A percentile compares a stretch with the other conserved stretches of the same genome.
Evolutionary conservation across 2,329 filamentous ascomycete genomes (phyloP).

Genomic region (Sarocladium kiliense): DNA sequence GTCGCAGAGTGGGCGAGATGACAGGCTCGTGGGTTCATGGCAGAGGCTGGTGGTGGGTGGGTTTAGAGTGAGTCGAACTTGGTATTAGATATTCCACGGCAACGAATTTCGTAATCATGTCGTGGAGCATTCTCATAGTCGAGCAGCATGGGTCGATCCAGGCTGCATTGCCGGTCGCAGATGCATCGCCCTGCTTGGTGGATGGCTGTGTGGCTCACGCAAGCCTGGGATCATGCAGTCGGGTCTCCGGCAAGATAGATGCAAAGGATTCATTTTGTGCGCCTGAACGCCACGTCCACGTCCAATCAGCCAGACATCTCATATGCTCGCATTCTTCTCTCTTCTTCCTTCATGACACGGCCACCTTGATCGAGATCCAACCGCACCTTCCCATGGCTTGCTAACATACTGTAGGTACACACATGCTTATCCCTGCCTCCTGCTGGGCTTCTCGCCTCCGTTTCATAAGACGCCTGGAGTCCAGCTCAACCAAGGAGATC

Average conservation of each 20-base stretch:
- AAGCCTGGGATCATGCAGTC: too few species aligned
- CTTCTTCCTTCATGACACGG: neutral
- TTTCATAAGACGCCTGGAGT: neutral
- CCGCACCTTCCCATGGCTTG: neutral
- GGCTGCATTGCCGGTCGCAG: neutral
- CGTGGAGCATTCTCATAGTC: too few species aligned
- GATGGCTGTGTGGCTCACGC: too few species aligned
- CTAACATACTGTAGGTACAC: slow-evolving; percentile 4
- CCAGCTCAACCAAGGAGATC: slow-evolving; percentile 41
- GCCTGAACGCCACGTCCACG: slow-evolving; percentile 37
- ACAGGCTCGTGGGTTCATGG: slow-evolving; percentile 11
- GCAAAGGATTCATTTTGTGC: slow-evolving; percentile 28
- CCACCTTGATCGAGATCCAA: slow-evolving; percentile 1
- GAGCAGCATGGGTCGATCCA: neutral
- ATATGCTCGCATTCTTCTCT: slow-evolving; percentile 17
- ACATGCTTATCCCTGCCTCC: neutral
- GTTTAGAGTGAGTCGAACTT: neutral
- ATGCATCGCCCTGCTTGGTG: too few species aligned
- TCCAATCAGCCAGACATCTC: slow-evolving; percentile 24
- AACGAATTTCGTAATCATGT: neutral
- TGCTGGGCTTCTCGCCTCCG: neutral
- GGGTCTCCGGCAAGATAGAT: neutral
- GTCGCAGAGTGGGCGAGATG: slow-evolving; percentile 25
- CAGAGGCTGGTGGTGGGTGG: neutral
- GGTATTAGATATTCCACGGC: too few species aligned